Conservation (phyloP, 768 basidiomycete genomes). For the Auricularia sp. region DNA sequence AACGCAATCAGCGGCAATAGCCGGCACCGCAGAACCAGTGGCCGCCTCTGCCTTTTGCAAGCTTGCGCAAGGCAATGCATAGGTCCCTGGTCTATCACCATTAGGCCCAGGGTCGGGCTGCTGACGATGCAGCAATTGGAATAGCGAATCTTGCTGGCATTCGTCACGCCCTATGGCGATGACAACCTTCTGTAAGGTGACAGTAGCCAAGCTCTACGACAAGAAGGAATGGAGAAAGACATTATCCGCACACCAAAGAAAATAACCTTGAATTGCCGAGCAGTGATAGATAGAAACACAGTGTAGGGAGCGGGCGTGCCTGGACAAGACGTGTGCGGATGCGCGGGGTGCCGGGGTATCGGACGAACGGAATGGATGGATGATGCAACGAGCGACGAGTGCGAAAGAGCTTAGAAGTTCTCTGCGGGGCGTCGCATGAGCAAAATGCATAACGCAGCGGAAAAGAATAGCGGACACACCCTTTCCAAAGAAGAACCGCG, state of each 20-base stretch:
- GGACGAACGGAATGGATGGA: background rate
- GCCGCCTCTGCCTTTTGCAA: no score
- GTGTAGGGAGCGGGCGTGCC: background rate
- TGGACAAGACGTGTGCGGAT: background rate
- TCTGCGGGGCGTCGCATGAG: background rate
- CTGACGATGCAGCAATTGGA: no score
- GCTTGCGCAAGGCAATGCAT: no score
- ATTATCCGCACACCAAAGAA: background rate
- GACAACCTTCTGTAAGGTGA: no score
- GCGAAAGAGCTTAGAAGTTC: background rate
- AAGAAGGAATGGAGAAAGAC: no score
- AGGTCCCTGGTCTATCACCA: no score
- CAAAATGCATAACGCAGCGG: background rate
- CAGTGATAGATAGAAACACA: background rate
- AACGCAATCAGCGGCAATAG: no score
- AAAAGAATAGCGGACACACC: constrained; percentile 18
- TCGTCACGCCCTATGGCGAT: no score
- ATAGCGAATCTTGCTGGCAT: no score
- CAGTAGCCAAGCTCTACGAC: no score
- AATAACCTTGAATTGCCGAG: background rate
- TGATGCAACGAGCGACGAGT: background rate
- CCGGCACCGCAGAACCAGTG: no score
- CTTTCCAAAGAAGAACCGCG: constrained; percentile 85
- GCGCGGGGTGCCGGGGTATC: background rate
- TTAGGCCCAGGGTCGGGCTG: no score